Percentiles rank a stretch among this genome's conserved stretches.
Conservation (phyloP, 768 basidiomycete species). For the Rhodosporidiobolus sp. region DNA sequence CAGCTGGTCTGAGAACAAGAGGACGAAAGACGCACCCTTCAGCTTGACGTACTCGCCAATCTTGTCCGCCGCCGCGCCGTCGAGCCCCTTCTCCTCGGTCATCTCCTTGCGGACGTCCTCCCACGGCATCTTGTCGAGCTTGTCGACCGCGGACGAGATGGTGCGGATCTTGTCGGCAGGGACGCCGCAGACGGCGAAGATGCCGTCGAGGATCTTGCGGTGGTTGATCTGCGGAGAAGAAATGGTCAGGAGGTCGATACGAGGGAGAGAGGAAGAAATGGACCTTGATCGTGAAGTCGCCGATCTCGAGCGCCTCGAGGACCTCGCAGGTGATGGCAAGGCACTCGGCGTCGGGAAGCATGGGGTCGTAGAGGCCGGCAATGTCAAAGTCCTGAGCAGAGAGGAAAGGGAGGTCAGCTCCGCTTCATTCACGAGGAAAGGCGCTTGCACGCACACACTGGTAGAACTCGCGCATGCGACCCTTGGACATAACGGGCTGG, state of each 20-base stretch:
- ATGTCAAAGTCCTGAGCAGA: constrained; percentile 99
- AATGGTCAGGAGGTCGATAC: background rate
- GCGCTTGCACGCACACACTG: constrained; percentile 67
- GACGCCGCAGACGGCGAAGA: constrained; percentile 95
- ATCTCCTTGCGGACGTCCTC: constrained; percentile 89
- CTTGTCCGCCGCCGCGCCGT: constrained; percentile 73
- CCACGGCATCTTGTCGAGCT: constrained; percentile 97
- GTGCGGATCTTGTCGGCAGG: constrained; percentile 80
- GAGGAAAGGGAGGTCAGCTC: background rate
- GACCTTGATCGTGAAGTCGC: constrained; percentile 91
- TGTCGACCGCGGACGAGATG: constrained; percentile 96
- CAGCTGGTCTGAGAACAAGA: background rate
- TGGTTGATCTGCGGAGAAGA: constrained; percentile 69
- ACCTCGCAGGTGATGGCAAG: constrained; percentile 77
- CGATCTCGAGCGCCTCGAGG: constrained; percentile 76
- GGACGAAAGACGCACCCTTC: constrained; percentile 61
- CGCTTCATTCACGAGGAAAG: background rate
- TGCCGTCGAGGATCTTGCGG: constrained; percentile 92
- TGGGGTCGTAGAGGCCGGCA: constrained; percentile 83
- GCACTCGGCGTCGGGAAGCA: constrained; percentile 95
- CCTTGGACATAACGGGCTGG: constrained; percentile 95
- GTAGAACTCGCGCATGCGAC: constrained; percentile 96
- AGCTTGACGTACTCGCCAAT: constrained; percentile 96
- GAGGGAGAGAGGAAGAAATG: constrained; percentile 8
- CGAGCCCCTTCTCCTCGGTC: constrained; percentile 90